Percentiles rank a stretch among this genome's conserved stretches.
Evolutionary conservation across 257 asterid genomes (phyloP).

Genomic region (Cinchona pubescens): DNA sequence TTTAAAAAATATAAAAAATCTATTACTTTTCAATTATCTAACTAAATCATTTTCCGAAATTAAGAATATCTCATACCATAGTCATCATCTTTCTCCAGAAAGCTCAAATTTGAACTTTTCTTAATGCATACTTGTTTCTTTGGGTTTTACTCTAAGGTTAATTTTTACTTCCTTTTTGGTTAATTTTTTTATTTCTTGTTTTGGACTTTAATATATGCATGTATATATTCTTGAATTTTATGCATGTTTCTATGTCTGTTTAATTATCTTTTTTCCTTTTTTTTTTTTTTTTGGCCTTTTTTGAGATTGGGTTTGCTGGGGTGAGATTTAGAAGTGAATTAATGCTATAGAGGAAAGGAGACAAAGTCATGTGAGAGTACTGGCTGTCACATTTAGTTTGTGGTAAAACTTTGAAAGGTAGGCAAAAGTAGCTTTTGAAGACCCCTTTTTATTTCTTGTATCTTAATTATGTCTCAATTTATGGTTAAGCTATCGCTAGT

Average conservation of each 20-base stretch:
- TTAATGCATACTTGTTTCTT: not conserved
- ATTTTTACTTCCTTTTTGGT: not conserved
- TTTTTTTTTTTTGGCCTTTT: not conserved
- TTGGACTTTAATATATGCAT: not conserved
- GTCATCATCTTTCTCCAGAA: not conserved
- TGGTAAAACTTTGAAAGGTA: slow-evolving; percentile 25
- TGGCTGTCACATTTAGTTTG: slow-evolving; percentile 23
- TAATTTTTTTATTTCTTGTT: not conserved
- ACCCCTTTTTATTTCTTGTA: slow-evolving; percentile 3
- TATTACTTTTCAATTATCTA: too few relatives aligned
- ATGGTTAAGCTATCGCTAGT: slow-evolving; percentile 10
- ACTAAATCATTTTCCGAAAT: too few relatives aligned
- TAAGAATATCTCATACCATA: too few relatives aligned
- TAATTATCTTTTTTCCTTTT: too few relatives aligned
- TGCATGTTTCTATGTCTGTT: not conserved
- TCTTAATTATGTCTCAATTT: slow-evolving; percentile 22
- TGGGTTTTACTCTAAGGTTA: not conserved
- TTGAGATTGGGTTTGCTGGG: not conserved
- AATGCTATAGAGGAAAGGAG: slow-evolving; percentile 22
- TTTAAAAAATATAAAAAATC: too few relatives aligned
- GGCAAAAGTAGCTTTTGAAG: slow-evolving; percentile 24
- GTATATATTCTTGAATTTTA: not conserved
- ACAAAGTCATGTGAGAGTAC: slow-evolving; percentile 37
- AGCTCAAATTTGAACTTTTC: too few relatives aligned
- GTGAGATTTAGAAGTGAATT: slow-evolving; percentile 16